phyloP scores from a whole-genome alignment of 1,139 yeast genomes.

The Geotrichum fermentans region DNA sequence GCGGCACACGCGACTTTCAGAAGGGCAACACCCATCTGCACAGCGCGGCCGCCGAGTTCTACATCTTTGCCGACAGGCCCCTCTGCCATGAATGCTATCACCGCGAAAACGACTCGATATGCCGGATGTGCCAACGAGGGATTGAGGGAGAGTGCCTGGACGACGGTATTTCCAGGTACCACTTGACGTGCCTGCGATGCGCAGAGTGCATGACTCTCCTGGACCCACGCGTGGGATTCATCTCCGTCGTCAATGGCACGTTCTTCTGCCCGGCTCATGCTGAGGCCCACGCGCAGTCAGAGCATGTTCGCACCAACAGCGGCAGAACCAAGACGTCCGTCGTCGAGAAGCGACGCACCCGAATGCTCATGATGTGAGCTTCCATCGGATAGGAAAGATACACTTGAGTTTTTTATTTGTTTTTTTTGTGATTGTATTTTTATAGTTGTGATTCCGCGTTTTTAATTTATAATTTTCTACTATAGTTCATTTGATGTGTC shows the following conservation, averaged over 20 bases:
- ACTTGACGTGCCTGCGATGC: slow-evolving; percentile 36
- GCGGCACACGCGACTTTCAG: slow-evolving; percentile 40
- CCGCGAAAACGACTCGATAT: slow-evolving; percentile 64
- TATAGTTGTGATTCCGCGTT: no score
- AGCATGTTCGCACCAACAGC: neutral
- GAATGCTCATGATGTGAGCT: slow-evolving; percentile 33
- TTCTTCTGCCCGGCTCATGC: slow-evolving; percentile 31
- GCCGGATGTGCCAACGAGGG: slow-evolving; percentile 64
- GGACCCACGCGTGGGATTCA: slow-evolving; percentile 10
- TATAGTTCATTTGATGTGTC: no score
- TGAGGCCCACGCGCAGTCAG: slow-evolving; percentile 18
- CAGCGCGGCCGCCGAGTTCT: slow-evolving; percentile 52
- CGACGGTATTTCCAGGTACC: slow-evolving; percentile 30
- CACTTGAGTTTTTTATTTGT: neutral
- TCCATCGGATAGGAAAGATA: no score
- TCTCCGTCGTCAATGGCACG: slow-evolving; percentile 30
- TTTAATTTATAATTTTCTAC: no score
- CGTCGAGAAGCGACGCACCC: slow-evolving; percentile 34
- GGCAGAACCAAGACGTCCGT: slow-evolving; percentile 18
- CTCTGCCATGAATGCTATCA: slow-evolving; percentile 81
- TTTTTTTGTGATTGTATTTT: neutral
- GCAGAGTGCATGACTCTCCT: slow-evolving; percentile 29
- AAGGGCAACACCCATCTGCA: slow-evolving; percentile 22
- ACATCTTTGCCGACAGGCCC: slow-evolving; percentile 75
- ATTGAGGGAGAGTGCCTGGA: slow-evolving; percentile 79